A percentile compares a stretch with the other conserved stretches of the same genome.
Evolutionary conservation across 306 rosid species (phyloP).

Genomic region (Glycine soja): DNA sequence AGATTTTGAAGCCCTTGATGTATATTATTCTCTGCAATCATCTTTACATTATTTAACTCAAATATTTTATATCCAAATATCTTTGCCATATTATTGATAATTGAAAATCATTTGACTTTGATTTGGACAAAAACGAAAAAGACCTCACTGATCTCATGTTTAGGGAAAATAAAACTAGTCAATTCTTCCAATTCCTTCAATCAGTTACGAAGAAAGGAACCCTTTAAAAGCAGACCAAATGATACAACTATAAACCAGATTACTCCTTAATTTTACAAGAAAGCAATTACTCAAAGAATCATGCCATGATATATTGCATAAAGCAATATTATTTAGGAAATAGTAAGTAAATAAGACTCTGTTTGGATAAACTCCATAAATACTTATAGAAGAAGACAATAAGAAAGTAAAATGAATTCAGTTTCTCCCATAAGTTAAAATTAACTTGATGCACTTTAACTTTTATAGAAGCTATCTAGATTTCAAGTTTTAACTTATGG

Average conservation of each 20-base stretch:
- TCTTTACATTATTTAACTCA: constrained; percentile 1
- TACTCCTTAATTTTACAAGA: constrained; percentile 21
- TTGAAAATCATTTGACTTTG: background rate
- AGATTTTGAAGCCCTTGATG: constrained; percentile 34
- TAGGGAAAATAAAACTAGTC: constrained; percentile 34
- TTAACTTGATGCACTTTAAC: background rate
- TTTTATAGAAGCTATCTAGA: background rate
- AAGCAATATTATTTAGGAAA: constrained; percentile 26
- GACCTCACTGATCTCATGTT: constrained; percentile 27
- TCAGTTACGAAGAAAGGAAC: constrained; percentile 27
- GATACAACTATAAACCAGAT: constrained; percentile 28
- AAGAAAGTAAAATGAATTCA: background rate
- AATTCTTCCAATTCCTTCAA: constrained; percentile 27
- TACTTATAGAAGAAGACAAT: too few species aligned
- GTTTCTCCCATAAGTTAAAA: background rate
- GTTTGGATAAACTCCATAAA: too few species aligned
- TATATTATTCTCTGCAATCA: constrained; percentile 24
- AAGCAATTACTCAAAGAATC: constrained; percentile 12
- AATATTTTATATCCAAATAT: background rate
- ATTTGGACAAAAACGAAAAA: constrained; percentile 27
- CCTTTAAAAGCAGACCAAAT: constrained; percentile 15
- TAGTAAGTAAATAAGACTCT: constrained; percentile 7
- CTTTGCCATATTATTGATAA: background rate
- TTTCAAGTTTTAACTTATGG: too few species aligned
- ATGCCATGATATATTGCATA: constrained; percentile 33